phyloP scores from a whole-genome alignment of 805 yeast genomes.

The Yamadazyma ubonensis region DNA sequence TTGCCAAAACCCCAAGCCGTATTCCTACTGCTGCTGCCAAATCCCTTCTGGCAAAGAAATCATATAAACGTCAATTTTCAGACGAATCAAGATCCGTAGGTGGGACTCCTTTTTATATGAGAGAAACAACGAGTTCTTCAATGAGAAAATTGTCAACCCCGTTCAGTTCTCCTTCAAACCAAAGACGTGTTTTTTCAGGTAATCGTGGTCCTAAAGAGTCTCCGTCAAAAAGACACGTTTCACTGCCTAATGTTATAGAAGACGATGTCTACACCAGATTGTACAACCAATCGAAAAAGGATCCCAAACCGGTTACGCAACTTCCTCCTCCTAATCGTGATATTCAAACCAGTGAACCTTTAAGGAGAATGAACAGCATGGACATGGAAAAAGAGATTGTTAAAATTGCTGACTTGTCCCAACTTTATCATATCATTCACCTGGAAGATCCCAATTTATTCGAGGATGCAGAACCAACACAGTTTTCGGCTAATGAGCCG shows the following conservation, averaged over 20 bases:
- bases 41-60: constrained; percentile 5
- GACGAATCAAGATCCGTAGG: constrained; percentile 9
- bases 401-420: constrained; percentile 9
- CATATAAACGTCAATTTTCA: constrained; percentile 3
- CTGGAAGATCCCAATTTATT: constrained; percentile 30
- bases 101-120: constrained; percentile 34
- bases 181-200: too few species aligned
- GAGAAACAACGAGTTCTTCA: constrained; percentile 39
- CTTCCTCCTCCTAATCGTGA: too few species aligned
- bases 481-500: constrained; percentile 8
- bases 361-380: too few species aligned
- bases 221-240: constrained; percentile 3
- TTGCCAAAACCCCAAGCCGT: constrained; percentile 12
- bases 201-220: background rate
- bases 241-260: background rate
- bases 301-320: too few species aligned
- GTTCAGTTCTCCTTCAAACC: constrained; percentile 9
- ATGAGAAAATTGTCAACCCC: constrained; percentile 26
- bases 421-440: constrained; percentile 24
- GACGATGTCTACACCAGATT: constrained; percentile 16
- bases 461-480: constrained; percentile 10
- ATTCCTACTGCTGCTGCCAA: background rate
- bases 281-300: constrained; percentile 10
- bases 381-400: background rate
- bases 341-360: background rate